Percentiles rank a stretch among this genome's conserved stretches.
Evolutionary conservation across 345 rosid species (phyloP).

Genomic region (Capsella bursapastoris): DNA sequence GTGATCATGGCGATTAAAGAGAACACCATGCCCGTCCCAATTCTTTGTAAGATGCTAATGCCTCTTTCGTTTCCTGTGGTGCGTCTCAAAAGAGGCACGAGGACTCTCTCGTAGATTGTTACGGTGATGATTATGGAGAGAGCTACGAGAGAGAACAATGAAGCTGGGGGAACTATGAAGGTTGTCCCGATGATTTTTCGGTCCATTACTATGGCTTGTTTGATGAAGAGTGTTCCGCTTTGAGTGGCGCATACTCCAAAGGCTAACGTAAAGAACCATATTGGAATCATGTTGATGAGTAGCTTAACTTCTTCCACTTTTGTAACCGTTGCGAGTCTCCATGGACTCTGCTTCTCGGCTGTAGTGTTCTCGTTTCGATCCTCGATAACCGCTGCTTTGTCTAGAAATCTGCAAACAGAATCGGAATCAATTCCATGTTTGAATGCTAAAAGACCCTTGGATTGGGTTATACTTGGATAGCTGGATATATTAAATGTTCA

Average conservation of each 20-base stretch:
- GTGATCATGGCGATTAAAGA: conserved; percentile 46
- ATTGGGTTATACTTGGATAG: neutral
- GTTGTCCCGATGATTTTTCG: conserved; percentile 41
- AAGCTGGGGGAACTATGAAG: conserved; percentile 56
- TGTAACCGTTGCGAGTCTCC: conserved; percentile 85
- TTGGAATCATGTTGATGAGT: conserved; percentile 82
- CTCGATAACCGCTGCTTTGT: conserved; percentile 76
- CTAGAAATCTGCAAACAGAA: conserved; percentile 68
- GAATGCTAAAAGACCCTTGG: neutral
- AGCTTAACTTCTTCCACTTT: conserved; percentile 88
- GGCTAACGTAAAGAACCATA: conserved; percentile 78
- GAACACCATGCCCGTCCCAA: conserved; percentile 58
- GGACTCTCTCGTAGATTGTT: conserved; percentile 53
- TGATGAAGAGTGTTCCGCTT: conserved; percentile 86
- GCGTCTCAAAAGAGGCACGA: conserved; percentile 49
- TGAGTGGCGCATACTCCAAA: conserved; percentile 84
- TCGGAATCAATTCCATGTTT: neutral
- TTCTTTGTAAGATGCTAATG: conserved; percentile 54
- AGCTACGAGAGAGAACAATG: conserved; percentile 46
- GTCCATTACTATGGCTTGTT: conserved; percentile 69
- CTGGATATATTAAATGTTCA: neutral
- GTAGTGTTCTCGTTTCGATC: conserved; percentile 34
- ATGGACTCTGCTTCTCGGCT: conserved; percentile 57
- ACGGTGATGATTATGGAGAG: conserved; percentile 52
- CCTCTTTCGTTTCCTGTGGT: conserved; percentile 55